These are phyloP conservation scores for Neostapfia colusana DNA, from an alignment of 176 grass and related monocot genomes.

Conservation along the genomic window DNA sequence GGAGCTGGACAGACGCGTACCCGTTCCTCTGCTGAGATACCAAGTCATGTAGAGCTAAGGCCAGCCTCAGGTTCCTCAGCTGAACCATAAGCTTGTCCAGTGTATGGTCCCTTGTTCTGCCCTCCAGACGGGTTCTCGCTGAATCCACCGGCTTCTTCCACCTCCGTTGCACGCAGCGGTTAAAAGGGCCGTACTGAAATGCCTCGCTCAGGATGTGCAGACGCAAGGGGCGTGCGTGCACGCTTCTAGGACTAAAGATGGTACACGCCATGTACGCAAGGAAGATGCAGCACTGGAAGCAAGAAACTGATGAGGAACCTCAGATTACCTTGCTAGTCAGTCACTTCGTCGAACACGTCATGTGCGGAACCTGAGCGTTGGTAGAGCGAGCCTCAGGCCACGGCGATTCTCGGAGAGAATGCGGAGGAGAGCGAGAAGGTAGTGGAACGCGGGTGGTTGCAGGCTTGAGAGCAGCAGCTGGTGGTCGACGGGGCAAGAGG, in stretches of 20 bases:
- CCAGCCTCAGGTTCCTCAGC: slow-evolving; percentile 49
- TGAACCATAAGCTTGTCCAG: slow-evolving; percentile 64
- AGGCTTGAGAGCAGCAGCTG: not conserved
- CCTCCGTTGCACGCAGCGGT: slow-evolving; percentile 32
- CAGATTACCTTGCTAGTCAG: not conserved
- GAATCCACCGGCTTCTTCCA: slow-evolving; percentile 68
- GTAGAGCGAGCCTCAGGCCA: not conserved
- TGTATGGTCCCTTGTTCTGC: slow-evolving; percentile 57
- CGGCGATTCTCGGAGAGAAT: not conserved
- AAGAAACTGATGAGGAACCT: not conserved
- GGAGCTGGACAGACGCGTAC: slow-evolving; percentile 60
- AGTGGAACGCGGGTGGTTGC: too few relatives aligned
- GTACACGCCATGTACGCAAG: not conserved
- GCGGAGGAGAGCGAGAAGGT: not conserved
- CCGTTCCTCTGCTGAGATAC: slow-evolving; percentile 58
- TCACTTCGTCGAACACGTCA: not conserved
- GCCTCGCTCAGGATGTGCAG: not conserved
- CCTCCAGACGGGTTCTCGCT: slow-evolving; percentile 52
- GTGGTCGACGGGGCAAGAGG: not conserved
- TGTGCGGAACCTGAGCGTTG: not conserved
- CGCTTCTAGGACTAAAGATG: not conserved
- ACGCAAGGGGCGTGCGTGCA: not conserved
- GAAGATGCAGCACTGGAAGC: too few relatives aligned
- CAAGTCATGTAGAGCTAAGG: slow-evolving; percentile 45
- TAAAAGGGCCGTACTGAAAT: slow-evolving; percentile 37